Conservation (phyloP, 257 asterid species). For the Salvia rosmarinus region DNA sequence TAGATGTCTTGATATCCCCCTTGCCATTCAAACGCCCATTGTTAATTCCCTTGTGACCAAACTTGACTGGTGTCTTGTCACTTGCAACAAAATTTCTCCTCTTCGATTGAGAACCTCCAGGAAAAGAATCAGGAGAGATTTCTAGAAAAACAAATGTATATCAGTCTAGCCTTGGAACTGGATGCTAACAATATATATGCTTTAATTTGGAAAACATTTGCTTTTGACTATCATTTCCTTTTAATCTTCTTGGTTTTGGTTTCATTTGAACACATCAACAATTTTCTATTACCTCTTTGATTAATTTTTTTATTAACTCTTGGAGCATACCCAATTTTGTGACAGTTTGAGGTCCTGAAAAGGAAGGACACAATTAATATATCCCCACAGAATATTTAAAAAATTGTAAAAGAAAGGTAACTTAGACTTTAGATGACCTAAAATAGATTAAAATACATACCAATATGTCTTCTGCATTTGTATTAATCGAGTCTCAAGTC, state of each 20-base stretch:
- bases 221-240: neutral
- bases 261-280: neutral
- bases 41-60: constrained; percentile 41
- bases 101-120: constrained; percentile 38
- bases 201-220: neutral
- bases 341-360: constrained; percentile 71
- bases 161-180: constrained; percentile 25
- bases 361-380: constrained; percentile 26
- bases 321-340: constrained; percentile 90
- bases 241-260: neutral
- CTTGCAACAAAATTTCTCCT: constrained; percentile 34
- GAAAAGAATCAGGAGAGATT: constrained; percentile 40
- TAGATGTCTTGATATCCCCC: constrained; percentile 40
- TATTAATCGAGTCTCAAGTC: constrained; percentile 72
- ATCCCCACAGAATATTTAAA: neutral
- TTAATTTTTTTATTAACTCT: constrained; percentile 46
- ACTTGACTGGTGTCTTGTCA: constrained; percentile 45
- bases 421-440: constrained; percentile 17
- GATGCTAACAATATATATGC: constrained; percentile 11
- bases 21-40: constrained; percentile 44
- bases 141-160: constrained; percentile 44
- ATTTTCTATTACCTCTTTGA: constrained; percentile 53
- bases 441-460: constrained; percentile 46
- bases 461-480: constrained; percentile 87
- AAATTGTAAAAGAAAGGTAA: neutral